These are phyloP conservation scores for Botryotinia narcissicola DNA, from an alignment of 2,329 filamentous ascomycete genomes.

Conservation along the genomic window DNA sequence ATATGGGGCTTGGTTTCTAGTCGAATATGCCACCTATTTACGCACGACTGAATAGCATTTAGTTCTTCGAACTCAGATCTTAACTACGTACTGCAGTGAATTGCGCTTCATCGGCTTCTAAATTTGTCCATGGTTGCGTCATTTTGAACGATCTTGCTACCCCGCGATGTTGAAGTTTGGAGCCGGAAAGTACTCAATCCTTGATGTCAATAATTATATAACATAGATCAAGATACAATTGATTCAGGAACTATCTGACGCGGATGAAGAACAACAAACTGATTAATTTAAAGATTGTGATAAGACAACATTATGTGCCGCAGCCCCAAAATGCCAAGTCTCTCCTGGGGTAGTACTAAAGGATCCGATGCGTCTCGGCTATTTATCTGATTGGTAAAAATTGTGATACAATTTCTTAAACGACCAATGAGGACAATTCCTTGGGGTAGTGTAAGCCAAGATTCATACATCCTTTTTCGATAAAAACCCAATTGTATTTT, in stretches of 20 bases:
- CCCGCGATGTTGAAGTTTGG: neutral
- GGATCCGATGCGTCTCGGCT: neutral
- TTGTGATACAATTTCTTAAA: neutral
- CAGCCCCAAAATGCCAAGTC: neutral
- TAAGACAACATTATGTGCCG: neutral
- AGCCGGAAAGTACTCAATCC: neutral
- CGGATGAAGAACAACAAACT: neutral
- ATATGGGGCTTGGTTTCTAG: neutral
- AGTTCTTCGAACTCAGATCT: neutral
- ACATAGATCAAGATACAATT: neutral
- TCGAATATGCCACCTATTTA: neutral
- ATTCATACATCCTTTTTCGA: neutral
- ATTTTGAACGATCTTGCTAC: neutral
- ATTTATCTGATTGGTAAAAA: neutral
- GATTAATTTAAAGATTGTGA: neutral
- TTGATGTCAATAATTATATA: neutral
- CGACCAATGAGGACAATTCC: neutral
- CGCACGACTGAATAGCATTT: neutral
- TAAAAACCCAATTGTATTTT: neutral
- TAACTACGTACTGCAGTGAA: neutral
- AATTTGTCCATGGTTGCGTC: neutral
- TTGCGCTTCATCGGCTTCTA: neutral
- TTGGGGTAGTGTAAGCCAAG: neutral
- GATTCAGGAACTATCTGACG: neutral
- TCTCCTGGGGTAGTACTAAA: neutral